These are phyloP conservation scores for Trypanosoma rangeli DNA, from an alignment of 208 protist genomes.

Conservation along the genomic window DNA sequence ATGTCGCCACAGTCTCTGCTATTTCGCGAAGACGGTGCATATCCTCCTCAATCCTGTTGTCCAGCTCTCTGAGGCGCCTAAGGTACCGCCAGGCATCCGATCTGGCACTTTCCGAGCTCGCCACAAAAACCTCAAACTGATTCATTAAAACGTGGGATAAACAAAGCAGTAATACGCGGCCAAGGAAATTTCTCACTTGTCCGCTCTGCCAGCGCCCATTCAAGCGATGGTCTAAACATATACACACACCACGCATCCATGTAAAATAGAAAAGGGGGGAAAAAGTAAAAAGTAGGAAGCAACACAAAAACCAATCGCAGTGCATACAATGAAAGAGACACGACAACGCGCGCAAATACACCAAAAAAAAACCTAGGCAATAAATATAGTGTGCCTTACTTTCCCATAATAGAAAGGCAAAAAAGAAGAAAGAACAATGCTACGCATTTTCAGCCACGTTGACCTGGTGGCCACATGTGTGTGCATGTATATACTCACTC, in stretches of 20 bases:
- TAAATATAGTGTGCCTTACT: background rate
- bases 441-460: too few species aligned
- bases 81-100: constrained; percentile 67
- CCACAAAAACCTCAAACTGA: constrained; percentile 72
- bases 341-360: background rate
- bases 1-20: constrained; percentile 11
- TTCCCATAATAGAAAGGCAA: background rate
- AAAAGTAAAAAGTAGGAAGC: constrained; percentile 9
- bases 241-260: background rate
- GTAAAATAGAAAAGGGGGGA: background rate
- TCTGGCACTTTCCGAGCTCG: constrained; percentile 53
- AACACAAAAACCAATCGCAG: constrained; percentile 1
- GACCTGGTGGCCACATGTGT: too few species aligned
- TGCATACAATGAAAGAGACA: background rate
- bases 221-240: background rate
- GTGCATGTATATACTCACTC: too few species aligned
- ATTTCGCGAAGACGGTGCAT: constrained; percentile 47
- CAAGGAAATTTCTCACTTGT: background rate
- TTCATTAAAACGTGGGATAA: constrained; percentile 37
- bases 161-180: background rate
- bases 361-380: background rate
- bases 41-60: constrained; percentile 58
- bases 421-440: too few species aligned
- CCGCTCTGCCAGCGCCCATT: background rate
- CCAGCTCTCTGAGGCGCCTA: constrained; percentile 57